These are phyloP conservation scores for Anethum foeniculum DNA, from an alignment of 140 eudicot species.

Conservation along the genomic window DNA sequence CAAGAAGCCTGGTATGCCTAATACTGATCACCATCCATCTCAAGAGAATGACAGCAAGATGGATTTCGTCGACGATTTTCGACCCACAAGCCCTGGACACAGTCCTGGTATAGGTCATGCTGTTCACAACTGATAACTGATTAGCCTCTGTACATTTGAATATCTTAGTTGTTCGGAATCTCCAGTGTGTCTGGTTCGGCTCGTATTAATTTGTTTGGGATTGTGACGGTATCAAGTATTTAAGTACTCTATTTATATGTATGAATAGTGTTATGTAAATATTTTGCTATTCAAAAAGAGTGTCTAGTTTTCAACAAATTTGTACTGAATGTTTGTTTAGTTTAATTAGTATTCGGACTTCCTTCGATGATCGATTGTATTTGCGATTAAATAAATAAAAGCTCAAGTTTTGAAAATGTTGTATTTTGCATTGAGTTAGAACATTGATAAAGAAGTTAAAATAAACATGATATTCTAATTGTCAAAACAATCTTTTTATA, in stretches of 20 bases:
- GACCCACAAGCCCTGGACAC: constrained; percentile 65
- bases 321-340: background rate
- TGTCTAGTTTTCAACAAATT: background rate
- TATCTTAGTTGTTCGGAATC: background rate
- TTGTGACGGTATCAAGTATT: background rate
- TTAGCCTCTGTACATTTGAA: background rate
- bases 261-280: background rate
- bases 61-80: constrained; percentile 31
- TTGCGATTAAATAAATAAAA: background rate
- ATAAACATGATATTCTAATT: background rate
- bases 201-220: background rate
- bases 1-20: background rate
- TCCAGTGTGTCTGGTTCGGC: background rate
- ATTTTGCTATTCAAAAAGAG: background rate
- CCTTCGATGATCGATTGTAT: too few relatives aligned
- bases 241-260: background rate
- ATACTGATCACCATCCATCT: background rate
- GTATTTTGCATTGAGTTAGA: too few relatives aligned
- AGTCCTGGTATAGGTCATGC: constrained; percentile 81
- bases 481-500: background rate
- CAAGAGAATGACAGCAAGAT: constrained; percentile 17
- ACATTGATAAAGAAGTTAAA: background rate
- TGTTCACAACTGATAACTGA: constrained; percentile 25
- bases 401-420: background rate
- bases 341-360: too few relatives aligned